These are phyloP conservation scores for Salvia splendens DNA, from an alignment of 257 asterid species.

Conservation along the genomic window DNA sequence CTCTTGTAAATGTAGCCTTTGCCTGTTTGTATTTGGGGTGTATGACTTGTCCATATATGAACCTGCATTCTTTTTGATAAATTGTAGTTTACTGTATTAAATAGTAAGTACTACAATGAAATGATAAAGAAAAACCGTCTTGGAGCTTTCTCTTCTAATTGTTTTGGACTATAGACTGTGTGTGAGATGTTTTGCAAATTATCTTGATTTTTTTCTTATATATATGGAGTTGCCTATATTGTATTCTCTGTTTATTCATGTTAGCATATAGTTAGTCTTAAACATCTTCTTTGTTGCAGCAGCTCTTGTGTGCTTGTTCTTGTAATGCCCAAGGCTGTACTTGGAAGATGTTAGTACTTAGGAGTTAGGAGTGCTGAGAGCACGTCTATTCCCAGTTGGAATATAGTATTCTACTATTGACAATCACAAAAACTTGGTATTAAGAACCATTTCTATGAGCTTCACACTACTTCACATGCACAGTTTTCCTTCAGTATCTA, in stretches of 20 bases:
- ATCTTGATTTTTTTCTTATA: not conserved
- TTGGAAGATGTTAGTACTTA: not conserved
- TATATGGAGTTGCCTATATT: constrained; percentile 10
- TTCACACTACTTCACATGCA: constrained; percentile 10
- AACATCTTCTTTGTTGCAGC: not conserved
- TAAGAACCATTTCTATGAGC: constrained; percentile 7
- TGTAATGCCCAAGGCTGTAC: not conserved
- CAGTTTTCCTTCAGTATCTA: constrained; percentile 4
- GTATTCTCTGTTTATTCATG: not conserved
- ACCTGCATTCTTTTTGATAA: not conserved
- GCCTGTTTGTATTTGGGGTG: not conserved
- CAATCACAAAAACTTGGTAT: constrained; percentile 2
- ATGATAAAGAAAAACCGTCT: not conserved
- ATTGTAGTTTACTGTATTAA: not conserved
- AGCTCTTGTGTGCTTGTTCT: not conserved
- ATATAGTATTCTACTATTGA: constrained; percentile 9
- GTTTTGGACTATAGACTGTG: not conserved
- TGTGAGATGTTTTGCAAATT: not conserved
- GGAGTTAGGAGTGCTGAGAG: not conserved
- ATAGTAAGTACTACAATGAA: not conserved
- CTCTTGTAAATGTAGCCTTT: constrained; percentile 5
- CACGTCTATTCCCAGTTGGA: constrained; percentile 1
- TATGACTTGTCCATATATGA: not conserved
- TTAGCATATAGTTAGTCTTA: not conserved
- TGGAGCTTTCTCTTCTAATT: not conserved